These are phyloP conservation scores for Saccharum officinarum DNA, from an alignment of 176 grass and related monocot species.

Conservation along the genomic window DNA sequence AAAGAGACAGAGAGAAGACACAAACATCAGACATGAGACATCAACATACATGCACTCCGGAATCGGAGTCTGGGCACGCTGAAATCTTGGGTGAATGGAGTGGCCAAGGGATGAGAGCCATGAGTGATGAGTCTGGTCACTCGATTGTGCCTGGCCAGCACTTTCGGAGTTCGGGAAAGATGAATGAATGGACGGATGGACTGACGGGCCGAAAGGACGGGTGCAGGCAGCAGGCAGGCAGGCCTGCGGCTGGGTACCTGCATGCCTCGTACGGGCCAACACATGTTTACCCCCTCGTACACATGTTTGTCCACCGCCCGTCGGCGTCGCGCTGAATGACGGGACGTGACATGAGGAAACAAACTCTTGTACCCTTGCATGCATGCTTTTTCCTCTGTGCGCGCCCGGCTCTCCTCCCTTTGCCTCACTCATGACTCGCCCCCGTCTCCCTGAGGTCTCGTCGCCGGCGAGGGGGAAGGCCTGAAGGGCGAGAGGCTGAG, in stretches of 20 bases:
- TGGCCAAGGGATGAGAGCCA: neutral
- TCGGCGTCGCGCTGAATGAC: slow-evolving; percentile 30
- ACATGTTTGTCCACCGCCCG: slow-evolving; percentile 31
- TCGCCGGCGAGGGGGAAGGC: neutral
- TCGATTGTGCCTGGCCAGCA: neutral
- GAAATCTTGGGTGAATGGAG: slow-evolving; percentile 22
- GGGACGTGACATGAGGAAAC: slow-evolving; percentile 48
- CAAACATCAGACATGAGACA: neutral
- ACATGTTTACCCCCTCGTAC: slow-evolving; percentile 24
- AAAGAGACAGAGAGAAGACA: too few relatives aligned
- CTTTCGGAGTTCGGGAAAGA: slow-evolving; percentile 48
- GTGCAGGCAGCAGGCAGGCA: slow-evolving; percentile 34
- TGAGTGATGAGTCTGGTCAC: neutral
- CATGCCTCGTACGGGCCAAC: slow-evolving; percentile 12
- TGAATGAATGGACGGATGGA: neutral
- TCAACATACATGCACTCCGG: neutral
- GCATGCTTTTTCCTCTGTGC: neutral
- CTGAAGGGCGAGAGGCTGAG: neutral
- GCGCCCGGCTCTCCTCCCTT: too few relatives aligned
- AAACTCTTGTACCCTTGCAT: slow-evolving; percentile 39
- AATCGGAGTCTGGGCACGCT: slow-evolving; percentile 34
- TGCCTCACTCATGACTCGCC: neutral
- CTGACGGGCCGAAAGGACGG: slow-evolving; percentile 20
- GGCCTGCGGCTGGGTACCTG: neutral
- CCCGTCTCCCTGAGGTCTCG: neutral